Conservation (phyloP, 257 asterid species). For the Vinca minor region DNA sequence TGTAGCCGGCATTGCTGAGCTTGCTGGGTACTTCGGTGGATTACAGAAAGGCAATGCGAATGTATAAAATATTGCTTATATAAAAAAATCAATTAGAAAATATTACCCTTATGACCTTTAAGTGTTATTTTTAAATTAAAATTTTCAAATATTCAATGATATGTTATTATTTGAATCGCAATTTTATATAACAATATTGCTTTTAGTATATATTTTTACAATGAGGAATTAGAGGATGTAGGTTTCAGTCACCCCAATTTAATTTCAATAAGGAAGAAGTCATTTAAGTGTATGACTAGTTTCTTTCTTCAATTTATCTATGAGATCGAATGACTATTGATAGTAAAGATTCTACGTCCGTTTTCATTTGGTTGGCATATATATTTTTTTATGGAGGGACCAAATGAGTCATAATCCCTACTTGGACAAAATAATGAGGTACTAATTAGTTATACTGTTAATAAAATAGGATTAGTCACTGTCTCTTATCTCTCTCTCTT, state of each 20-base stretch:
- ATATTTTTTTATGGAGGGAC: background rate
- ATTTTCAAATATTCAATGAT: no score
- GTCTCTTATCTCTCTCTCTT: no score
- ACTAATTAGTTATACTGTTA: no score
- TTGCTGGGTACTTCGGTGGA: slow-evolving; percentile 10
- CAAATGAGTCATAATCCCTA: background rate
- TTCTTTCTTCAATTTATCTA: background rate
- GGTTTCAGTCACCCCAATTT: background rate
- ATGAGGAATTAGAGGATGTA: background rate
- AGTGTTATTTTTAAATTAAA: no score
- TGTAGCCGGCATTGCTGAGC: slow-evolving; percentile 15
- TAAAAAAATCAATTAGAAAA: no score
- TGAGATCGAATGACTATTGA: background rate
- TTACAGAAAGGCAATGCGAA: slow-evolving; percentile 9
- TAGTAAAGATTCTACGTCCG: slow-evolving; percentile 4
- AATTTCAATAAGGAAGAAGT: background rate
- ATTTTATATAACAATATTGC: no score
- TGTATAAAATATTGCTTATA: no score
- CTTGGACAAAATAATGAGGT: background rate
- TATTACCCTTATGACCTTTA: no score
- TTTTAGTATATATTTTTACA: no score
- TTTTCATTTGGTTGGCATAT: slow-evolving; percentile 5
- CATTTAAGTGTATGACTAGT: background rate
- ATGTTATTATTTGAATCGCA: no score
- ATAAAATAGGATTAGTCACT: no score